These are phyloP conservation scores for Triangularia setosa DNA, from an alignment of 2,329 filamentous ascomycete species.

Conservation along the genomic window DNA sequence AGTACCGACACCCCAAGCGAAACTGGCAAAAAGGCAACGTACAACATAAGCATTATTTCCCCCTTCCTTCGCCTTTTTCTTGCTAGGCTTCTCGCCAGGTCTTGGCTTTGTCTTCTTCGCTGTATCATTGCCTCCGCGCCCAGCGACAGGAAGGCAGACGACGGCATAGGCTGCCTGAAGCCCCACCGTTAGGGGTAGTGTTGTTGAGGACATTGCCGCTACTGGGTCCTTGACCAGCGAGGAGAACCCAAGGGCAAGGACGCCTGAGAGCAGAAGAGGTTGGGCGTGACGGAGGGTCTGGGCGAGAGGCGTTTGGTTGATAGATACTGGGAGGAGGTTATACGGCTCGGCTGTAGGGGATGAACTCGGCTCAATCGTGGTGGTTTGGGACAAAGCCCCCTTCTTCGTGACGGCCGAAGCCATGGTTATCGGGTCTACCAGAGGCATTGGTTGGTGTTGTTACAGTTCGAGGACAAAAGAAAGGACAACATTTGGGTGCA, in stretches of 20 bases:
- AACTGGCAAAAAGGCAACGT: constrained; percentile 26
- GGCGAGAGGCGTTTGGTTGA: constrained; percentile 25
- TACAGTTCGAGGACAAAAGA: not conserved
- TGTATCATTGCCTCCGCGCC: constrained; percentile 34
- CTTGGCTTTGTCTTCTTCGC: constrained; percentile 54
- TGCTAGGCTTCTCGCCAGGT: constrained; percentile 31
- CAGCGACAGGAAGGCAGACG: constrained; percentile 60
- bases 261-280: constrained; percentile 27
- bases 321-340: constrained; percentile 24
- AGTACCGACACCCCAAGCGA: not conserved
- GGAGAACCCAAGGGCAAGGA: constrained; percentile 29
- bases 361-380: not conserved
- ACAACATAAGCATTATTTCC: constrained; percentile 45
- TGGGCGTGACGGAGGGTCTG: constrained; percentile 30
- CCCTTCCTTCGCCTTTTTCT: constrained; percentile 43
- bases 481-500: not conserved
- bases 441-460: constrained; percentile 26
- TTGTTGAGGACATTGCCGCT: constrained; percentile 26
- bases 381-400: constrained; percentile 7
- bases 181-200: constrained; percentile 30
- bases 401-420: constrained; percentile 25
- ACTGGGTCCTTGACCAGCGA: constrained; percentile 28
- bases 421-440: constrained; percentile 33
- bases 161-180: constrained; percentile 50
- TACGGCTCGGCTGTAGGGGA: not conserved